Base-by-base conservation (phyloP, 2,329 filamentous ascomycete species). In the Orbilia ellipsospora region DNA sequence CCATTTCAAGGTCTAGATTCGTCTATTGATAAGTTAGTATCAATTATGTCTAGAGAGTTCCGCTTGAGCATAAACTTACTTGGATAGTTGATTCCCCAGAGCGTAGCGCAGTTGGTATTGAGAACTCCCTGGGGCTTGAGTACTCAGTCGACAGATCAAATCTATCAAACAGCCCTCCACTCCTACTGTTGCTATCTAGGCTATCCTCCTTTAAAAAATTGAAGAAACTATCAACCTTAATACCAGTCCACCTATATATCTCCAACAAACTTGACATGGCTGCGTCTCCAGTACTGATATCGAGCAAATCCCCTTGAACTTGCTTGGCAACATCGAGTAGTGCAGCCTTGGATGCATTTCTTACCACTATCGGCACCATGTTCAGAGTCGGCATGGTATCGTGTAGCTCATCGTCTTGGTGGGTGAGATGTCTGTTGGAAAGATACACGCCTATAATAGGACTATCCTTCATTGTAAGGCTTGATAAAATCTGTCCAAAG, bases 391-490 rank as follows among this genome's bases (percentile, higher is more conserved):
- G 93, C 1, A 87, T 83, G 0, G 78, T 77, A 10, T 87, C 84
- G 0, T 86, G 85, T 36, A n/a, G 48, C 23, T 54, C 36, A 10
- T 48, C 8, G 10, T 77, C 52, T 15, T 26, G 59, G 8, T 68
- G 54, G 31, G 31, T 36, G 2, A 80, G 56, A 64, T 80, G 77
- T 61, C 93, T 87, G 81, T 96, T 96, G 50, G 93, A 92, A 7
- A 96, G 87, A 81, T 97, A 97, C 20, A 97, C 82, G 1, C 93
- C 94, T 60, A 97, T 86, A 0, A 92, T 83, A 1, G 92, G 82
- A 45, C 87, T 84, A 4, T 80, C 56, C 31, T 78, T 61, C 1
- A 36, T 26, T 44, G 4, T n/a, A 63, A 72, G 4, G 63, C 20
- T 52, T 50, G 42, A 48, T 15, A 44, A 79, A 10, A 81, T 79